Evolutionary conservation across 1,284 basidiomycete genomes (phyloP).

Genomic region (Schizopora paradoxa): DNA sequence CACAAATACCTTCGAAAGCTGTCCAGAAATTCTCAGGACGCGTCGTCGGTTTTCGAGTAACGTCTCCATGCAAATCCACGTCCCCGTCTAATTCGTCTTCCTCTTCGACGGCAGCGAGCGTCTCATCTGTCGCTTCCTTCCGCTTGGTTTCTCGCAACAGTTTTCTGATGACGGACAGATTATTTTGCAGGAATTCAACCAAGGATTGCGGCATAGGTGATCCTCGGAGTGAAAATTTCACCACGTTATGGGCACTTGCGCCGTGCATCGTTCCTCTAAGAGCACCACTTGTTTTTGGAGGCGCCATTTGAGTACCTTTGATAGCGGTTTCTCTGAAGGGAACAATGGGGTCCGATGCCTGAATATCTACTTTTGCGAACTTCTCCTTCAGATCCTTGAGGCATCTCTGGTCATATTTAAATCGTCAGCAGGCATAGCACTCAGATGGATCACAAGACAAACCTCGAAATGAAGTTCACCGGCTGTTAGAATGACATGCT

Average conservation of each 20-base stretch:
- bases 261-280: slow-evolving; percentile 78
- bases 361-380: slow-evolving; percentile 91
- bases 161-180: slow-evolving; percentile 53
- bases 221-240: slow-evolving; percentile 83
- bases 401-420: slow-evolving; percentile 61
- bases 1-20: slow-evolving; percentile 60
- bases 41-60: slow-evolving; percentile 57
- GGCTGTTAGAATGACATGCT: slow-evolving; percentile 95
- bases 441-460: background rate
- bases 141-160: slow-evolving; percentile 44
- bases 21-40: slow-evolving; percentile 80
- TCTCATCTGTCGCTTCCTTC: slow-evolving; percentile 28
- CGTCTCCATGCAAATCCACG: slow-evolving; percentile 51
- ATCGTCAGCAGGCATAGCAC: background rate
- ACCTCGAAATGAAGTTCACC: slow-evolving; percentile 97
- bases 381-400: slow-evolving; percentile 92
- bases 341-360: slow-evolving; percentile 92
- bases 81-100: slow-evolving; percentile 33
- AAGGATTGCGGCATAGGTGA: slow-evolving; percentile 69
- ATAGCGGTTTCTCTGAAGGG: slow-evolving; percentile 97
- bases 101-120: slow-evolving; percentile 29
- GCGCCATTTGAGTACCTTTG: slow-evolving; percentile 80
- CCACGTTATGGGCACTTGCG: slow-evolving; percentile 61
- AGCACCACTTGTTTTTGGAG: slow-evolving; percentile 71
- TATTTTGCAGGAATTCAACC: slow-evolving; percentile 73